These are phyloP conservation scores for Coniochaeta prunicola DNA, from an alignment of 2,329 filamentous ascomycete genomes.

Conservation along the genomic window DNA sequence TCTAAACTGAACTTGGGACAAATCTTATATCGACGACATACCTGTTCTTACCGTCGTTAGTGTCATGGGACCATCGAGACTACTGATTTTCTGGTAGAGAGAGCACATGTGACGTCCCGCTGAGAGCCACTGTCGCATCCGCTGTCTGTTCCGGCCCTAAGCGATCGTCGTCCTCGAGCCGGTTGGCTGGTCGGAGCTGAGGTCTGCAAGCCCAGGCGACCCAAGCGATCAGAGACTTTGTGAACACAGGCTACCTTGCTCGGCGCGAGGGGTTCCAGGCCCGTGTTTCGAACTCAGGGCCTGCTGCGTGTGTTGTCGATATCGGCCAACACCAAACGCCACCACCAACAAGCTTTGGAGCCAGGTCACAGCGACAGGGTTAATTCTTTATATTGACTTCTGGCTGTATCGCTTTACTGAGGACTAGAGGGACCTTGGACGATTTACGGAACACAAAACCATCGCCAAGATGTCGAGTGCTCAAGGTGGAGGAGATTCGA, in stretches of 20 bases:
- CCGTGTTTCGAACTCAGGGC: background rate
- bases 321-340: background rate
- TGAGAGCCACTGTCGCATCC: background rate
- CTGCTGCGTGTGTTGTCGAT: background rate
- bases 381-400: background rate
- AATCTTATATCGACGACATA: slow-evolving; percentile 1
- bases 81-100: background rate
- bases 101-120: background rate
- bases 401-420: background rate
- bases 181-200: background rate
- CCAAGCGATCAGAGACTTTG: background rate
- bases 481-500: slow-evolving; percentile 82
- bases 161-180: background rate
- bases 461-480: slow-evolving; percentile 43
- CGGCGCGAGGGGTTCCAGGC: background rate
- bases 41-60: background rate
- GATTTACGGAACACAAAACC: background rate
- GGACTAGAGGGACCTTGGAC: background rate
- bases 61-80: background rate
- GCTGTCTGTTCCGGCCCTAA: background rate
- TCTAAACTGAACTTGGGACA: background rate
- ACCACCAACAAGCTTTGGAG: background rate
- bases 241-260: background rate
- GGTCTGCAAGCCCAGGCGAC: background rate
- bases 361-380: background rate